Conservation (phyloP, 202 grass and related monocot genomes). For the Thinopyrum obtusiflorum region DNA sequence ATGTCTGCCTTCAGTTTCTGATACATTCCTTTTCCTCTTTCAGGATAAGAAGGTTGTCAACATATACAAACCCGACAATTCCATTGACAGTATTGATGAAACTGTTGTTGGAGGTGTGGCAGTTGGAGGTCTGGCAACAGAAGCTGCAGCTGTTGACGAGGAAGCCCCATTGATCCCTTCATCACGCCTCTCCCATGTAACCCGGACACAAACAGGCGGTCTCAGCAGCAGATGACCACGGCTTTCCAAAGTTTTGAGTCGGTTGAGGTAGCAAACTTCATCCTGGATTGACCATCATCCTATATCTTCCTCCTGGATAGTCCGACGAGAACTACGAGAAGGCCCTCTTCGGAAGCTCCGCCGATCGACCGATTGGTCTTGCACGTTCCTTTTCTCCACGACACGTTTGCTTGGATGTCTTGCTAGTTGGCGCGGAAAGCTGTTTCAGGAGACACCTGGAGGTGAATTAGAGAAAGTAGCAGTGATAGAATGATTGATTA, state of each 20-base stretch:
- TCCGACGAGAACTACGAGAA: conserved; percentile 21
- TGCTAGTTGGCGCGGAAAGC: background rate
- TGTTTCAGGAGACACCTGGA: conserved; percentile 13
- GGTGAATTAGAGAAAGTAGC: conserved; percentile 15
- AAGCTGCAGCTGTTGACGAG: conserved; percentile 60
- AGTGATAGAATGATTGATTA: conserved; percentile 36
- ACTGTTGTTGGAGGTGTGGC: conserved; percentile 33
- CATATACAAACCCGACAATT: conserved; percentile 50
- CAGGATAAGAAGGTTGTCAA: conserved; percentile 79
- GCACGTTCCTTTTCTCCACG: background rate
- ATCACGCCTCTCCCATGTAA: conserved; percentile 72
- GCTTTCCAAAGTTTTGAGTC: conserved; percentile 38
- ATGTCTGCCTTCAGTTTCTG: conserved; percentile 16
- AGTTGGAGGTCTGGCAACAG: conserved; percentile 44
- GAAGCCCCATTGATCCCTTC: conserved; percentile 80
- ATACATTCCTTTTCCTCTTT: background rate
- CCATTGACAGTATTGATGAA: conserved; percentile 42
- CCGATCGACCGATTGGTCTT: background rate
- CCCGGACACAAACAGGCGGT: conserved; percentile 59
- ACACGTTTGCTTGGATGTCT: background rate
- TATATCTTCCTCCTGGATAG: conserved; percentile 16
- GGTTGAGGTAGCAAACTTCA: conserved; percentile 16
- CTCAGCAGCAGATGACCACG: conserved; percentile 57
- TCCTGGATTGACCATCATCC: conserved; percentile 33
- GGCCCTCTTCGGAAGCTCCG: background rate